Evolutionary conservation across 805 yeast genomes (phyloP).

Genomic region (Millerago galiae): DNA sequence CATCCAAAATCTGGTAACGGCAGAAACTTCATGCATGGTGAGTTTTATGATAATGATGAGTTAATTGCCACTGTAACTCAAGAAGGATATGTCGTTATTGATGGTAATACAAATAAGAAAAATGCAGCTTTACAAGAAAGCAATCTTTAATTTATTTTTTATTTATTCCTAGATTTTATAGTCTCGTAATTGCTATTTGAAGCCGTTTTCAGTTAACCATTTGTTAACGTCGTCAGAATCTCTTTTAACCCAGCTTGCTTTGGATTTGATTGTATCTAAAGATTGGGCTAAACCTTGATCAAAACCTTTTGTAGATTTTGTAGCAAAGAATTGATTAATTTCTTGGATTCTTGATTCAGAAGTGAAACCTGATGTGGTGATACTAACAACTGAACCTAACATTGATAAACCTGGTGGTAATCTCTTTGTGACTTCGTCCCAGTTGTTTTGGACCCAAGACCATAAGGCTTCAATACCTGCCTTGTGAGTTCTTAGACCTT

Average conservation of each 20-base stretch:
- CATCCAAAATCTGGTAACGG: slow-evolving; percentile 45
- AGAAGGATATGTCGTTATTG: slow-evolving; percentile 46
- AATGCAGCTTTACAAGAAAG: not conserved
- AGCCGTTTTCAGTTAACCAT: slow-evolving; percentile 40
- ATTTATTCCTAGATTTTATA: not conserved
- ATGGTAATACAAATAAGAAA: slow-evolving; percentile 9
- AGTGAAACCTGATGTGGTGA: slow-evolving; percentile 58
- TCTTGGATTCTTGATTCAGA: slow-evolving; percentile 44
- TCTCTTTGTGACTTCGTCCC: slow-evolving; percentile 59
- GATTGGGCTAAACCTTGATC: slow-evolving; percentile 60
- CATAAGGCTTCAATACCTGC: slow-evolving; percentile 66
- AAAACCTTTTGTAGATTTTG: slow-evolving; percentile 54
- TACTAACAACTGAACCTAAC: slow-evolving; percentile 67
- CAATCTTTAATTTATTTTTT: not conserved
- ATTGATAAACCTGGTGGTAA: slow-evolving; percentile 79
- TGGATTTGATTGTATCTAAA: slow-evolving; percentile 53
- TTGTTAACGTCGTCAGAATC: slow-evolving; percentile 40
- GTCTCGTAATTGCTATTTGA: slow-evolving; percentile 7
- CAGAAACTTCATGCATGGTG: slow-evolving; percentile 51
- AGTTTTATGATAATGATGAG: slow-evolving; percentile 40
- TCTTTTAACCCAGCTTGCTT: slow-evolving; percentile 52
- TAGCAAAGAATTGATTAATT: slow-evolving; percentile 44
- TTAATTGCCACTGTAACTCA: slow-evolving; percentile 58
- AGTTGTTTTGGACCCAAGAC: slow-evolving; percentile 66
- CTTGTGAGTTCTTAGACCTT: slow-evolving; percentile 56